Conservation (phyloP, 2,329 filamentous ascomycete genomes). For the Verticillium longisporum region DNA sequence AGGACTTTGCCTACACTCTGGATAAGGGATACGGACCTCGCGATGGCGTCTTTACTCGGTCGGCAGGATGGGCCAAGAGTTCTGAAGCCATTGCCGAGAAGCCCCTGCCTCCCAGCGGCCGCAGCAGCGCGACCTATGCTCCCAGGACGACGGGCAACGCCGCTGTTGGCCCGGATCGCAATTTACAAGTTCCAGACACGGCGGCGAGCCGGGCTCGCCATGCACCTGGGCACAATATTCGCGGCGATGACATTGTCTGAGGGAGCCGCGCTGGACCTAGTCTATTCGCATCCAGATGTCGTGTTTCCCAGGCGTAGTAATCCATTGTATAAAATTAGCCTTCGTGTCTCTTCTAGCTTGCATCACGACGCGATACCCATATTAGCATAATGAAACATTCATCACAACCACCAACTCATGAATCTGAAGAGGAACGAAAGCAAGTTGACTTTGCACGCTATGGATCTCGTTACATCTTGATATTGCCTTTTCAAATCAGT, state of each 20-base stretch:
- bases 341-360: not conserved
- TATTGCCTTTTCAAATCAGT: too few relatives aligned
- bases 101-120: not conserved
- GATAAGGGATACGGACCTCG: constrained; percentile 2
- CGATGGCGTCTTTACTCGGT: constrained; percentile 1
- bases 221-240: not conserved
- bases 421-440: not conserved
- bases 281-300: too few relatives aligned
- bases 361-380: not conserved
- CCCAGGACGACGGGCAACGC: not conserved
- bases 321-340: not conserved
- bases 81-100: not conserved
- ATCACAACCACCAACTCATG: not conserved
- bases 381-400: not conserved
- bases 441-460: not conserved
- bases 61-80: constrained; percentile 2
- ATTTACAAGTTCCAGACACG: not conserved
- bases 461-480: not conserved
- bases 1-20: constrained; percentile 21
- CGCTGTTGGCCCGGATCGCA: not conserved
- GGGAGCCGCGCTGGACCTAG: too few relatives aligned
- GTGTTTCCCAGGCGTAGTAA: too few relatives aligned
- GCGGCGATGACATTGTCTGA: not conserved
- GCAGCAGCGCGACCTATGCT: constrained; percentile 3
- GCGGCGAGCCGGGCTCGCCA: not conserved